Conservation (phyloP, 2,329 filamentous ascomycete species). For the Calonectria montana region DNA sequence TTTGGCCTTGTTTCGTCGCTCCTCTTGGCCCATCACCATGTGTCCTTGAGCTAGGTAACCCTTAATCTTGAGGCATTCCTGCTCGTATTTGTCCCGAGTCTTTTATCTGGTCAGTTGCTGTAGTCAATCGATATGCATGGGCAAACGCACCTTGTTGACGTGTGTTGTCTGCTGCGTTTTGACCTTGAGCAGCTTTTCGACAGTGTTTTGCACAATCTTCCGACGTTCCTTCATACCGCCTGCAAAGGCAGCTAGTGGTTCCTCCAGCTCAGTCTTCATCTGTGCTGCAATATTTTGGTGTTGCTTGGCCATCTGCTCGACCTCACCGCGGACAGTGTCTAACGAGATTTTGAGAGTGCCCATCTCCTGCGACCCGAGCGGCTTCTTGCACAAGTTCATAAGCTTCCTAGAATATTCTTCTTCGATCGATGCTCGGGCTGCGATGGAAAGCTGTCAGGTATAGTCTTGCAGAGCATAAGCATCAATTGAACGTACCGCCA, state of each 20-base stretch:
- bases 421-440: constrained; percentile 91
- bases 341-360: constrained; percentile 87
- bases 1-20: constrained; percentile 98
- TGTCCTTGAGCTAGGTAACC: constrained; percentile 98
- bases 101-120: constrained; percentile 48
- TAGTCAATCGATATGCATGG: too few relatives aligned
- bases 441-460: neutral
- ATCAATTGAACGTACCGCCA: constrained; percentile 64
- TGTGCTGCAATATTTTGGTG: constrained; percentile 90
- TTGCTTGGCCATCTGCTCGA: constrained; percentile 93
- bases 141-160: constrained; percentile 83
- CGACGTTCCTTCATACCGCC: constrained; percentile 96
- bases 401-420: constrained; percentile 96
- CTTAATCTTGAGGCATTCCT: constrained; percentile 98
- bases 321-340: constrained; percentile 87
- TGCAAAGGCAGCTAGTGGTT: constrained; percentile 89
- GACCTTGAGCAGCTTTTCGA: constrained; percentile 92
- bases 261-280: constrained; percentile 96
- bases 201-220: constrained; percentile 94
- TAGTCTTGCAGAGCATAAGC: too few relatives aligned
- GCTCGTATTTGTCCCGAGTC: constrained; percentile 94
- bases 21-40: constrained; percentile 99
- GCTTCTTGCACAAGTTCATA: constrained; percentile 85
- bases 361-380: constrained; percentile 87
- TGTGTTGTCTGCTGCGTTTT: constrained; percentile 91